These are phyloP conservation scores for Podaxis carcinomalis DNA, from an alignment of 768 basidiomycete species.

Conservation along the genomic window DNA sequence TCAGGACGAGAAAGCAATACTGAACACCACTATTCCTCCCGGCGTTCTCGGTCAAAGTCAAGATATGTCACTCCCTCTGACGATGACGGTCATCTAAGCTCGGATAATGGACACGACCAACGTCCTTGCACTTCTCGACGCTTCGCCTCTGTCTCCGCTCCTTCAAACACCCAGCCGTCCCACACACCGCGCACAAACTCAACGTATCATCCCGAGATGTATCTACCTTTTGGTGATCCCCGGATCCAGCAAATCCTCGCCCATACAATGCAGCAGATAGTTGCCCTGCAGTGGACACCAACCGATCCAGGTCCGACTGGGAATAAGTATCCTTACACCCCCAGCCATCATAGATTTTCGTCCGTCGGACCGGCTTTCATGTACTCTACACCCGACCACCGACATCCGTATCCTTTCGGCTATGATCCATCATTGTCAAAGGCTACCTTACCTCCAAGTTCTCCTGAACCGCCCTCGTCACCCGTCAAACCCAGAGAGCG, in stretches of 20 bases:
- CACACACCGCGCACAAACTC: conserved; percentile 14
- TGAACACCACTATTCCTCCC: neutral
- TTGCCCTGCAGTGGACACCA: conserved; percentile 28
- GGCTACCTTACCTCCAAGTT: conserved; percentile 49
- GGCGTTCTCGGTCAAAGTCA: neutral
- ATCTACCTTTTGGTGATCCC: conserved; percentile 32
- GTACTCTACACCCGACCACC: conserved; percentile 18
- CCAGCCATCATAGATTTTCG: conserved; percentile 4
- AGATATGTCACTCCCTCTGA: neutral
- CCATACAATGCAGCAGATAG: conserved; percentile 41
- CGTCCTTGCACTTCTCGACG: neutral
- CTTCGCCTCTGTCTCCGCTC: conserved; percentile 18
- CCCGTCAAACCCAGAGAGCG: conserved; percentile 25
- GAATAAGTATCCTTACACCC: conserved; percentile 14
- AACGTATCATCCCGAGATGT: conserved; percentile 20
- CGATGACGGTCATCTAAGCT: neutral
- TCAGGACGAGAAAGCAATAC: neutral
- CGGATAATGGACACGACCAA: neutral
- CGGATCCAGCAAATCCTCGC: conserved; percentile 38
- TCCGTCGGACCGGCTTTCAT: conserved; percentile 6
- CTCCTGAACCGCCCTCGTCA: conserved; percentile 40
- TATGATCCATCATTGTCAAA: conserved; percentile 42
- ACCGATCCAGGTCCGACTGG: conserved; percentile 18
- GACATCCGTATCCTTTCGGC: conserved; percentile 17
- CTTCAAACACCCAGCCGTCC: conserved; percentile 16